A percentile compares a stretch with the other conserved stretches of the same genome.
These are phyloP conservation scores for Fragilariopsis cylindrus DNA, from an alignment of 108 stramenopile species.

Conservation along the genomic window DNA sequence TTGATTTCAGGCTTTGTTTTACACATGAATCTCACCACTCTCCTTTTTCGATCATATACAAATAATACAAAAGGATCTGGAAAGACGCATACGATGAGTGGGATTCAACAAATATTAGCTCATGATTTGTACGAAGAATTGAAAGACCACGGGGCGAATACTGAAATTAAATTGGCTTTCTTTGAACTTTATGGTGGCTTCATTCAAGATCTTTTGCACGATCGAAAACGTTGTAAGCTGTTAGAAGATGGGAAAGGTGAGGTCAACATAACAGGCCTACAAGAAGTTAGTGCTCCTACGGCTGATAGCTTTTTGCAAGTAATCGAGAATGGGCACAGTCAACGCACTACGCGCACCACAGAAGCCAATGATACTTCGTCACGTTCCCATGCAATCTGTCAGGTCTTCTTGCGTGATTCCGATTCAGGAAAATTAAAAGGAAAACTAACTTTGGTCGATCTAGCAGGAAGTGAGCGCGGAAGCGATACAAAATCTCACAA, in stretches of 20 bases:
- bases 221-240: constrained; percentile 86
- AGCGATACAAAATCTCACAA: constrained; percentile 95
- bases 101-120: constrained; percentile 89
- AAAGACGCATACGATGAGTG: constrained; percentile 96
- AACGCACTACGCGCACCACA: constrained; percentile 96
- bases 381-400: constrained; percentile 97
- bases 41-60: constrained; percentile 16
- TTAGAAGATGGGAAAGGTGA: constrained; percentile 98
- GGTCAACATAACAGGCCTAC: constrained; percentile 87
- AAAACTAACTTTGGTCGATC: constrained; percentile 93
- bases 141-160: constrained; percentile 25
- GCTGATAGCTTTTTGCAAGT: constrained; percentile 80
- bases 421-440: constrained; percentile 63
- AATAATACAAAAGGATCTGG: constrained; percentile 45
- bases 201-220: constrained; percentile 94
- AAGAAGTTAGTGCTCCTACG: constrained; percentile 74
- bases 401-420: constrained; percentile 81
- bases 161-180: constrained; percentile 57
- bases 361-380: constrained; percentile 90
- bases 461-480: constrained; percentile 97
- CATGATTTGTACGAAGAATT: constrained; percentile 83
- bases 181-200: constrained; percentile 99
- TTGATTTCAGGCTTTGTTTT: not conserved
- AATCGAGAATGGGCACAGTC: constrained; percentile 84
- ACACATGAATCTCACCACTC: not conserved